Percentiles rank a stretch among this genome's conserved stretches.
Evolutionary conservation across 2,329 filamentous ascomycete species (phyloP).

Genomic region (Stagonosporopsis rhizophila): DNA sequence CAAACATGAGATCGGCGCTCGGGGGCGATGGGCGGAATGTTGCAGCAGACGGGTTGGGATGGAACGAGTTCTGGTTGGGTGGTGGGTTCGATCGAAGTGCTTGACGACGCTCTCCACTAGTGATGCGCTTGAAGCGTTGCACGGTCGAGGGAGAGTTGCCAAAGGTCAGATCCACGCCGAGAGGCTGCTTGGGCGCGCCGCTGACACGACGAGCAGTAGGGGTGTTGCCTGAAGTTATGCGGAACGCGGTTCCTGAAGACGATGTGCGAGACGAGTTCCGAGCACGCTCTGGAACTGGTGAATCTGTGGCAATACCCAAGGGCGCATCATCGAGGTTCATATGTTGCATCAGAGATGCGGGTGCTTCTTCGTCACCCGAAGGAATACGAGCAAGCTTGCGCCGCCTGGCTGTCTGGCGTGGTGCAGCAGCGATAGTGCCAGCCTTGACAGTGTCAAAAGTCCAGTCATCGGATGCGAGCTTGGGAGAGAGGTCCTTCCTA

Average conservation of each 20-base stretch:
- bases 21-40: conserved; percentile 49
- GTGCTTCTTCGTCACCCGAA: conserved; percentile 46
- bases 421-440: conserved; percentile 63
- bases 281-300: conserved; percentile 39
- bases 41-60: conserved; percentile 46
- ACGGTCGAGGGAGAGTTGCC: conserved; percentile 93
- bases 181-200: conserved; percentile 68
- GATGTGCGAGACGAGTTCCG: conserved; percentile 45
- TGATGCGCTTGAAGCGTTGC: conserved; percentile 88
- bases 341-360: conserved; percentile 48
- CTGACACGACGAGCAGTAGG: conserved; percentile 56
- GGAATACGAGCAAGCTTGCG: conserved; percentile 57
- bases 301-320: conserved; percentile 49
- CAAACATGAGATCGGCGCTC: conserved; percentile 44
- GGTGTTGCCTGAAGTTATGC: conserved; percentile 45
- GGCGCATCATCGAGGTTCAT: conserved; percentile 56
- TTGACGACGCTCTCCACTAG: conserved; percentile 61
- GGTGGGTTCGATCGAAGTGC: conserved; percentile 44
- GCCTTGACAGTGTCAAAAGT: conserved; percentile 92
- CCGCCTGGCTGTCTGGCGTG: conserved; percentile 56
- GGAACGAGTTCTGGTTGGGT: conserved; percentile 32
- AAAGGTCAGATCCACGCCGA: conserved; percentile 90
- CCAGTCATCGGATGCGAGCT: conserved; percentile 77
- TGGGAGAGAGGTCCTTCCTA: conserved; percentile 16
- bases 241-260: conserved; percentile 49